Base-by-base conservation (phyloP, 495 filamentous ascomycete species). In the Penicillium cosmopolitanum region DNA sequence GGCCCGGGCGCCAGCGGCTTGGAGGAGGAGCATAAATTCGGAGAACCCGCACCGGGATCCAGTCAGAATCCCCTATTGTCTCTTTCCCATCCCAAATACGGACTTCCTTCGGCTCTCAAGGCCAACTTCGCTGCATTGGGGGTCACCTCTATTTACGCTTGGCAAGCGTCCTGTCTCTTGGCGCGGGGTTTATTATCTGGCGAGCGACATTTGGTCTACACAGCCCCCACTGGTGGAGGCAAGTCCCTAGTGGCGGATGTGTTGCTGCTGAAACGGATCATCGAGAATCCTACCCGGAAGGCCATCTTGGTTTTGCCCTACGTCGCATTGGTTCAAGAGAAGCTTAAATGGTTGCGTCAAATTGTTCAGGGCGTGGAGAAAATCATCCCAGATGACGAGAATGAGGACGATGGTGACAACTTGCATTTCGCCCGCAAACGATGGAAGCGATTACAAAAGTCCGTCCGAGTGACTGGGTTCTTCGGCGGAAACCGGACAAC, bases 251-350 rank as follows among this genome's bases (percentile, higher is more conserved):
- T 92, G 44, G 88, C 88, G 35, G 89, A 92, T 70, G 76, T 93
- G 4, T 72, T 93, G 23, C 87, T 92, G 83, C 74, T 93, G 43
- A 91, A 88, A 66, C 81, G 82, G 50, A 80, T 95, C 10, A 76
- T 93, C 33, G 84, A 87, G 36, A 81, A 87, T 46, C 81, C 84
- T 3, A 74, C 78, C 12, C 80, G 82, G 55, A 93, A 93, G 65
- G 91, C 88, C 3, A 80, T 95, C 18, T 65, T 94, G 10, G 87
- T 92, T n/a, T 78, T 95, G 34, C 91, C 91, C 1, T 95, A 91
- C 72, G 87, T 94, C 50, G 88, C 90, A 15, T 81, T 94, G 19
- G 90, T 95, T 3, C 89, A 92, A 66, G 91, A 95, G 67, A 93
- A 93, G 69, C 80, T 91, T 23, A 86, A 84, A 56, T 93, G 89